Conservation (phyloP, 2,329 filamentous ascomycete species). For the Cladosporium sp. region DNA sequence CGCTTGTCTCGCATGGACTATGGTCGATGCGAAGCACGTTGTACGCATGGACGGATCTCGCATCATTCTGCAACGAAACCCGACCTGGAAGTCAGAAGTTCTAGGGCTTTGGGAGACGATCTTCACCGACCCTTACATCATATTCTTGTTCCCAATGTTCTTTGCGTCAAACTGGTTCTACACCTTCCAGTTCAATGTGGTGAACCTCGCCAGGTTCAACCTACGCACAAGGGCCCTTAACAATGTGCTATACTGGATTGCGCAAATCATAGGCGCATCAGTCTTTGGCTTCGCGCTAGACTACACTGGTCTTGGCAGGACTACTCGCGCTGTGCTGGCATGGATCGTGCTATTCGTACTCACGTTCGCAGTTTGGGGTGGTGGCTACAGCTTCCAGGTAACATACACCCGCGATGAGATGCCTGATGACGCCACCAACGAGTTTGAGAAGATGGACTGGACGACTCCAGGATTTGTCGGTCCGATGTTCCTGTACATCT, state of each 20-base stretch:
- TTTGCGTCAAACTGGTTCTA: slow-evolving; percentile 79
- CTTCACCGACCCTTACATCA: slow-evolving; percentile 67
- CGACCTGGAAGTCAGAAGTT: slow-evolving; percentile 79
- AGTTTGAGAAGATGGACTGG: slow-evolving; percentile 61
- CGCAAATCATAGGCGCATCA: slow-evolving; percentile 75
- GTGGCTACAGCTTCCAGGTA: slow-evolving; percentile 77
- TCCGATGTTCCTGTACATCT: slow-evolving; percentile 86
- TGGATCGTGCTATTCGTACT: slow-evolving; percentile 64
- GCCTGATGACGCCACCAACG: slow-evolving; percentile 15
- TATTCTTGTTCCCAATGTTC: slow-evolving; percentile 80
- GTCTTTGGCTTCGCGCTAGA: slow-evolving; percentile 74
- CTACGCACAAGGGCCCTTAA: slow-evolving; percentile 74
- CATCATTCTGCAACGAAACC: slow-evolving; percentile 87
- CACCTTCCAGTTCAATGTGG: slow-evolving; percentile 73
- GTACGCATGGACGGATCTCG: slow-evolving; percentile 73
- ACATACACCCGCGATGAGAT: slow-evolving; percentile 50
- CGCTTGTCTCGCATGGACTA: slow-evolving; percentile 66
- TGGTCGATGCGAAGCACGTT: slow-evolving; percentile 71
- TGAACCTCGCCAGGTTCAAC: slow-evolving; percentile 71
- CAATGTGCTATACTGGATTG: slow-evolving; percentile 69
- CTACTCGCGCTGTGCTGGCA: slow-evolving; percentile 65
- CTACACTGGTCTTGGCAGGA: slow-evolving; percentile 57
- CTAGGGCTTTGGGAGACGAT: slow-evolving; percentile 74
- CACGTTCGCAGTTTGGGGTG: slow-evolving; percentile 80
- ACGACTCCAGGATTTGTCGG: slow-evolving; percentile 66